phyloP scores from a whole-genome alignment of 202 grass and related monocot species.

The Bolboschoenoplectus hybrid region DNA sequence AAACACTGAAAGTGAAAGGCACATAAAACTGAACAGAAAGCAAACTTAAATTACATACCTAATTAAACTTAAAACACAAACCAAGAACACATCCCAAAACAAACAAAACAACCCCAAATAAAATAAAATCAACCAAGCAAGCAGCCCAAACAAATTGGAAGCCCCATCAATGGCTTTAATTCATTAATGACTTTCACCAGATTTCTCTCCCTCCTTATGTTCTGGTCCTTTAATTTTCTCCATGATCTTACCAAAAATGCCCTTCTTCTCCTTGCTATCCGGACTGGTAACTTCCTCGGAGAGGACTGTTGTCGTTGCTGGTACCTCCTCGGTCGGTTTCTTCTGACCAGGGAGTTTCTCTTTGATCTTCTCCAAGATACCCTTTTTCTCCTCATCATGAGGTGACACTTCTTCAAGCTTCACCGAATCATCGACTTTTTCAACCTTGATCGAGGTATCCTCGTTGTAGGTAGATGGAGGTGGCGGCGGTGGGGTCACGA shows the following conservation, averaged over 20 bases:
- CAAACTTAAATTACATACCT: constrained; percentile 45
- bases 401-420: constrained; percentile 39
- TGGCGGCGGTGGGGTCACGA: constrained; percentile 5
- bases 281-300: constrained; percentile 53
- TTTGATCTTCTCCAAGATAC: constrained; percentile 93
- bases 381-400: constrained; percentile 74
- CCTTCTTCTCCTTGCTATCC: constrained; percentile 83
- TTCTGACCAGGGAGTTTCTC: constrained; percentile 81
- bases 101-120: constrained; percentile 39
- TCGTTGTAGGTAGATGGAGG: constrained; percentile 31
- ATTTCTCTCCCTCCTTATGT: constrained; percentile 62
- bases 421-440: constrained; percentile 53
- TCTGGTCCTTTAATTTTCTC: constrained; percentile 65
- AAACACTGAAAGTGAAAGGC: constrained; percentile 40
- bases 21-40: constrained; percentile 35
- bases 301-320: constrained; percentile 5
- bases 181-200: constrained; percentile 7
- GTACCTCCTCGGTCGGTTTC: constrained; percentile 60
- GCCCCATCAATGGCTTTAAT: constrained; percentile 2
- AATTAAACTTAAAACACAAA: constrained; percentile 23
- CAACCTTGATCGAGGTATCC: constrained; percentile 51
- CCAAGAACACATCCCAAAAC: not conserved
- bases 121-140: constrained; percentile 36
- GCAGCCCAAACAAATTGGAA: constrained; percentile 36
- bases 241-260: constrained; percentile 94